Evolutionary conservation across 371 early-diverging fungal genomes (phyloP), one percentile per base, ranked within the genome.

Genomic region (Lichtheimia ornata): DNA sequence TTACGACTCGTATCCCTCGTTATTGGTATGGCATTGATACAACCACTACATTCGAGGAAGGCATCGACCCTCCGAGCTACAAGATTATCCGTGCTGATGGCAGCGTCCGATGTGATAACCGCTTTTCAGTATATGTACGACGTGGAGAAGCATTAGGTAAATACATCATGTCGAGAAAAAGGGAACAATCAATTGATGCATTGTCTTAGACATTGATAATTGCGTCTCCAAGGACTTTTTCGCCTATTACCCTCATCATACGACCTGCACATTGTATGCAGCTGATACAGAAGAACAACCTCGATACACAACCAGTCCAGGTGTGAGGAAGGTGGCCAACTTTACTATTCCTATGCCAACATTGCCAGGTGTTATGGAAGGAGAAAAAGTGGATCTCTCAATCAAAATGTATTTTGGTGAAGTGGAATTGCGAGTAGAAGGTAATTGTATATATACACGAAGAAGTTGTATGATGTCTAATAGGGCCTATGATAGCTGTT

Each of bases 21-120:
- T 76, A 75, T 35, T 80, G 82, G 69, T 81, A 85, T 53, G 85
- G 85, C 44, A 79, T 85, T 50, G 77, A 79, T 42, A 79, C 85
- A 20, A 70, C 74, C 13, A 71, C 74, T n/a, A 72, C 74, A 11
- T 79, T 79, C 67, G 76, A 72, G 56, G 74, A 79, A 63, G 74
- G 74, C 3, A 55, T 80, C 27, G 81, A 80, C 58, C 81, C 81
- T 35, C 73, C 73, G n/a, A 64, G 65, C 12, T 74, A 74, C 53
- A 74, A 69, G 43, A 70, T 79, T 41, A 59, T 79, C 0, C 72
- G 76, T 15, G 71, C 69, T 9, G 80, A 79, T 62, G 80, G 80
- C 41, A 67, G 72, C 43, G 72, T 76, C 5, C 66, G 80, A 15
- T 76, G 77, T 45, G 76, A 76, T 14, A 76, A 76, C 17, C 70